Evolutionary conservation across 179 eudicot species (phyloP).

Genomic region (Gypsophila paniculata): DNA sequence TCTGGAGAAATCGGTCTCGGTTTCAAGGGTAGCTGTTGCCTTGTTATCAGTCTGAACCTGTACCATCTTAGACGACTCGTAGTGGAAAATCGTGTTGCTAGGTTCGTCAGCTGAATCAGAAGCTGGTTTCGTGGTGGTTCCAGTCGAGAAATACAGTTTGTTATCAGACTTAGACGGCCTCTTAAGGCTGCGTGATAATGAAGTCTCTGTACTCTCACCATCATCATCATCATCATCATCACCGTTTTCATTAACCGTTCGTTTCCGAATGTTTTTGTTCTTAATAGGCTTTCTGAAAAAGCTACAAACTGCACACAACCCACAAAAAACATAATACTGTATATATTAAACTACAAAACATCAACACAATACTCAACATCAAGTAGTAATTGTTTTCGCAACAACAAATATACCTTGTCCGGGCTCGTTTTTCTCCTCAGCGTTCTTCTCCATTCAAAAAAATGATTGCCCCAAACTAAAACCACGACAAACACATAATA

Average conservation of each 20-base stretch:
- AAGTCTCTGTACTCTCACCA: conserved; percentile 36
- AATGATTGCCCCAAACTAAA: no score
- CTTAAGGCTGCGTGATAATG: conserved; percentile 35
- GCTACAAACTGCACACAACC: conserved; percentile 55
- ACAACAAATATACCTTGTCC: conserved; percentile 24
- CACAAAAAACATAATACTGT: neutral
- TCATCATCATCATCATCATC: conserved; percentile 50
- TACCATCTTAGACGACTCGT: conserved; percentile 72
- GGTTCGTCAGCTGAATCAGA: conserved; percentile 38
- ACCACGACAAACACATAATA: no score
- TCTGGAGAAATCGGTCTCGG: conserved; percentile 73
- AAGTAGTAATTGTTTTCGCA: no score
- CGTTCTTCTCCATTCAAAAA: conserved; percentile 13
- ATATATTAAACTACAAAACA: neutral
- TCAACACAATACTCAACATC: no score
- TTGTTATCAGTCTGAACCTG: conserved; percentile 69
- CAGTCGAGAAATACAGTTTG: conserved; percentile 63
- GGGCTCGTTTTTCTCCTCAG: conserved; percentile 21
- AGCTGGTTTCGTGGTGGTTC: conserved; percentile 34
- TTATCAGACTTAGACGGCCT: conserved; percentile 44
- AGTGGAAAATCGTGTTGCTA: conserved; percentile 47
- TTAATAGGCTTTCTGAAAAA: conserved; percentile 70
- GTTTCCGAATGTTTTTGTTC: conserved; percentile 73
- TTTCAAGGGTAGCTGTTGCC: conserved; percentile 86
- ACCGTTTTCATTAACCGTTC: conserved; percentile 40